A percentile compares a stretch with the other conserved stretches of the same genome.
Conservation (phyloP, 495 filamentous ascomycete species). For the Parmelia sp. region DNA sequence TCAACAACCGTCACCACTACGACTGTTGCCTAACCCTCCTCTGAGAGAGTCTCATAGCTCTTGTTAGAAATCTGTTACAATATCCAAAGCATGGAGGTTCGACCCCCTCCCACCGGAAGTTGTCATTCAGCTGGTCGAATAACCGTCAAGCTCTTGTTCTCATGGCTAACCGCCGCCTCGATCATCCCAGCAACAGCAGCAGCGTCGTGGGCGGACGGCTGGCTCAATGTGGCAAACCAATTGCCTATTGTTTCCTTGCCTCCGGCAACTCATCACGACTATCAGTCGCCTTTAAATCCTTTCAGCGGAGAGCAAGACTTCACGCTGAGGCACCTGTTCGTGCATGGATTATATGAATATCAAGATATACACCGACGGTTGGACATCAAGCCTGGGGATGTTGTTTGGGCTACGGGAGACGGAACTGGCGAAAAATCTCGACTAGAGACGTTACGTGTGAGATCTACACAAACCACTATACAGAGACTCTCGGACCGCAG, state of each 20-base stretch:
- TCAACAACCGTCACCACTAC: neutral
- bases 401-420: slow-evolving; percentile 58
- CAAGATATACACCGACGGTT: slow-evolving; percentile 66
- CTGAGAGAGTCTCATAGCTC: neutral
- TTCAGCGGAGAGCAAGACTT: slow-evolving; percentile 35
- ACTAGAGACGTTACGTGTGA: slow-evolving; percentile 36
- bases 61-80: neutral
- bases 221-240: slow-evolving; percentile 26
- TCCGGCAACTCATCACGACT: slow-evolving; percentile 29
- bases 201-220: slow-evolving; percentile 21
- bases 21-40: slow-evolving; percentile 1
- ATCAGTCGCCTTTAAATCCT: slow-evolving; percentile 35
- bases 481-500: slow-evolving; percentile 76
- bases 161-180: slow-evolving; percentile 47
- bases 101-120: slow-evolving; percentile 5
- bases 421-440: slow-evolving; percentile 48
- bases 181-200: slow-evolving; percentile 14
- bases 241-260: slow-evolving; percentile 32
- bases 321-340: slow-evolving; percentile 83
- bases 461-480: slow-evolving; percentile 58
- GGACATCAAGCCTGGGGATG: slow-evolving; percentile 61
- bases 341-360: slow-evolving; percentile 71
- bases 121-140: slow-evolving; percentile 47
- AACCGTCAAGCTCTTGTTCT: slow-evolving; percentile 53
- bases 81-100: slow-evolving; percentile 7